phyloP scores from a whole-genome alignment of 805 yeast genomes.

The Saccharomyces eubayanus region DNA sequence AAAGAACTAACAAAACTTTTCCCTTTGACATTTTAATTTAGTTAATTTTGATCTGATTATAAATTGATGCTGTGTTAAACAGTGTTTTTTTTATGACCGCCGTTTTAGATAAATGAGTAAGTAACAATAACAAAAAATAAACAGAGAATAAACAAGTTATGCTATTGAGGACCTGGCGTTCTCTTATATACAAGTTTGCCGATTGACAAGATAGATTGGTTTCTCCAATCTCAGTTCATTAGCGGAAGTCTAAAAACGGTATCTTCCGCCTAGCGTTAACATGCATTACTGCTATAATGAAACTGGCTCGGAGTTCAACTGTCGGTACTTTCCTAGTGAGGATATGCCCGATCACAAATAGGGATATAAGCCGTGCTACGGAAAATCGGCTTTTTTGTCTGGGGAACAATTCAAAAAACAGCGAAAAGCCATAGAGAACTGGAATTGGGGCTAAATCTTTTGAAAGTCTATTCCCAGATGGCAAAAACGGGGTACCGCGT shows the following conservation, averaged over 20 bases:
- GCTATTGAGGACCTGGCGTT: not conserved
- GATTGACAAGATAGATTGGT: not conserved
- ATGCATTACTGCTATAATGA: not conserved
- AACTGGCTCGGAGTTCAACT: not conserved
- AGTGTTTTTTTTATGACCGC: not conserved
- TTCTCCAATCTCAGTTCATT: not conserved
- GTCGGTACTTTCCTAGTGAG: not conserved
- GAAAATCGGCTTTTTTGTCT: too few relatives aligned
- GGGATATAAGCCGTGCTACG: not conserved
- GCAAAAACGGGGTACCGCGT: too few relatives aligned
- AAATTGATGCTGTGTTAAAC: too few relatives aligned
- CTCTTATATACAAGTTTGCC: not conserved
- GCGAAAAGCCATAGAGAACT: too few relatives aligned
- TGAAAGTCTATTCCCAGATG: too few relatives aligned
- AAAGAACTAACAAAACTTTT: slow-evolving; percentile 49
- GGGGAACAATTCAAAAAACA: too few relatives aligned
- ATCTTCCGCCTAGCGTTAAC: not conserved
- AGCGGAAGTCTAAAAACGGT: not conserved
- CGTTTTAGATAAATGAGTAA: not conserved
- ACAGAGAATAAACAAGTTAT: not conserved
- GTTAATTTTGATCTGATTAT: not conserved
- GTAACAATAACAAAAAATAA: too few relatives aligned
- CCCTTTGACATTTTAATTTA: not conserved
- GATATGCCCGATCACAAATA: not conserved
- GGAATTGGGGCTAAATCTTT: too few relatives aligned